phyloP scores from a whole-genome alignment of 169 alveolate species.

The Plasmodium vinckei region DNA sequence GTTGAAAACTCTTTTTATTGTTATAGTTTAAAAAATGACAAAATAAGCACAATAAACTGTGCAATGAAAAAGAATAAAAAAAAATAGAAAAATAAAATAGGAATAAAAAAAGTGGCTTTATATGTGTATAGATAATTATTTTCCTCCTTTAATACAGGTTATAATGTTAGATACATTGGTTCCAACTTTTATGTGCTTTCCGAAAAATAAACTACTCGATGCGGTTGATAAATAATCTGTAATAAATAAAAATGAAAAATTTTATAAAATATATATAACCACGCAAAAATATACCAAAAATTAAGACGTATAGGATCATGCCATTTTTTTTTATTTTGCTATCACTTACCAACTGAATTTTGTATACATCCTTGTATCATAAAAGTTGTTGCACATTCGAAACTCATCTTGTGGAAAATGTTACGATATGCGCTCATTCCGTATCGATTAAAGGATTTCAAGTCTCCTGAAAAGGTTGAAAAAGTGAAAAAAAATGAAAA shows the following conservation, averaged over 20 bases:
- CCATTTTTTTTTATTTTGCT: background rate
- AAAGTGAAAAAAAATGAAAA: background rate
- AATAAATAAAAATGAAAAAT: background rate
- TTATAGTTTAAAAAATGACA: no score
- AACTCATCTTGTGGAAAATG: conserved; percentile 70
- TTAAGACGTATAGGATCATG: background rate
- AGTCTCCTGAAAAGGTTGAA: conserved; percentile 21
- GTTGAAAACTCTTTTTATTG: no score
- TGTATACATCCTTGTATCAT: conserved; percentile 64
- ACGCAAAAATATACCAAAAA: background rate
- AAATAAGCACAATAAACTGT: no score
- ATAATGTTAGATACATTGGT: conserved; percentile 45
- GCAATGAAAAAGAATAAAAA: no score
- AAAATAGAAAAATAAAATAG: no score
- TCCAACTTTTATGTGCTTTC: conserved; percentile 68
- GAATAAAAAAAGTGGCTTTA: no score
- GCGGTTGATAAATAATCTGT: conserved; percentile 59
- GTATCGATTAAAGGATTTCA: conserved; percentile 51
- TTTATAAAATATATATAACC: background rate
- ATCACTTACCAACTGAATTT: conserved; percentile 46
- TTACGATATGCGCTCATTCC: conserved; percentile 40
- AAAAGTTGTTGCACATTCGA: conserved; percentile 61
- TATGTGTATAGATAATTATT: background rate
- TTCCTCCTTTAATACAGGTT: conserved; percentile 22
- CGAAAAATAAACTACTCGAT: conserved; percentile 67